Evolutionary conservation across 352 stramenopile species (phyloP), one percentile per base, ranked within the genome.

Genomic region (Pythium aquatile): DNA sequence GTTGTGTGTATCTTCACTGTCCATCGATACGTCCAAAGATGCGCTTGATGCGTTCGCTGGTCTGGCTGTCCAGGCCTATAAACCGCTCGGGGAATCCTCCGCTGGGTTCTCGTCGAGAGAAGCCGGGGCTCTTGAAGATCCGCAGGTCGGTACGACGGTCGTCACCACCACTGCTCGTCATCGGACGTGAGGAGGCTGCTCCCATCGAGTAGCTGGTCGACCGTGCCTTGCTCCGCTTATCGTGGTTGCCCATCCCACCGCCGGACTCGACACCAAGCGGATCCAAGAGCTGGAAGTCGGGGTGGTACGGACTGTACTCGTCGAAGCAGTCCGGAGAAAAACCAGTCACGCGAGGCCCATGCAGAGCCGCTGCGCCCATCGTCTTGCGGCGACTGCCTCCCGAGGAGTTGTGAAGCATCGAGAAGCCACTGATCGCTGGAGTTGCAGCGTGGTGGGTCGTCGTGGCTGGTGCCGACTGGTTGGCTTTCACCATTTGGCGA

Each of bases 261-360:
- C 79, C 78, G 46, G 52, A 58, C 30, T 66, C 65, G 14, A 73
- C 39, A 24, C 81, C 77, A 6, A 87, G 51, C 1, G 72, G 24
- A 40, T 88, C 74, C 1, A 66, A 44, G 11, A 64, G 73, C 55
- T 83, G 81, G 39, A 87, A 90, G 14, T 66, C 70, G 7, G 83
- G 83, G 55, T 91, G 85, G 61, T 94, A 94, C 30, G 75, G 78
- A 68, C 81, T 91, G 74, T 94, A 89, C 35, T 91, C 74, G 54
- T 92, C 85, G 63, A 94, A 94, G 55, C 83, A 92, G 54, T 90
- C 76, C 35, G 78, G 63, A 33, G 33, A 58, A 7, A 26, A 2
- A 7, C 26, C 28, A 32, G 35, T n/a, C 33, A 70, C 37, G 14
- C 52, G 61, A 48, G 24, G 11, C 20, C 17, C 10, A 5, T 29